Evolutionary conservation across 2,329 filamentous ascomycete genomes (phyloP).

Genomic region (Cryphonectria naterciae): DNA sequence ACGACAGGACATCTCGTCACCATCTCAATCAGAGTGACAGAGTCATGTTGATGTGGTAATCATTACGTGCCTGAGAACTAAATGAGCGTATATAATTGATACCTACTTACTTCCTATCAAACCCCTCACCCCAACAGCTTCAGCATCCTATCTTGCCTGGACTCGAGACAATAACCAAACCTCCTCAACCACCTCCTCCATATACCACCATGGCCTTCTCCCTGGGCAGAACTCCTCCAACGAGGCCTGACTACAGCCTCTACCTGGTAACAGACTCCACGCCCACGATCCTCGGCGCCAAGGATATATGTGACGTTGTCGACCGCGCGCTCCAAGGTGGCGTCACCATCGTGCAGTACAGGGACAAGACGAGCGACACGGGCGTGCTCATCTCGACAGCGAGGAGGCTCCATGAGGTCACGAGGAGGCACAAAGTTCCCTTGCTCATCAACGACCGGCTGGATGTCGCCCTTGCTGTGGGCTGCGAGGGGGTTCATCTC

Average conservation of each 20-base stretch:
- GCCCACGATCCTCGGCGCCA: slow-evolving; percentile 75
- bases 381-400: slow-evolving; percentile 72
- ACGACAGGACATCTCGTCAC: background rate
- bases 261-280: slow-evolving; percentile 95
- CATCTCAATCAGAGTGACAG: background rate
- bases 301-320: slow-evolving; percentile 73
- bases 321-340: slow-evolving; percentile 76
- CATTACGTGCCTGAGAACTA: slow-evolving; percentile 6
- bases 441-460: slow-evolving; percentile 92
- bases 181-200: background rate
- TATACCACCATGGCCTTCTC: background rate
- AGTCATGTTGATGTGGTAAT: slow-evolving; percentile 18
- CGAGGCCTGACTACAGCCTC: slow-evolving; percentile 71
- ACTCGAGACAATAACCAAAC: background rate
- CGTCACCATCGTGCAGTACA: slow-evolving; percentile 85
- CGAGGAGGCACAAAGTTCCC: slow-evolving; percentile 69
- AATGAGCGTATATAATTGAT: background rate
- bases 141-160: background rate
- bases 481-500: slow-evolving; percentile 90
- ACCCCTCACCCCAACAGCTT: background rate
- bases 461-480: slow-evolving; percentile 83
- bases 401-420: slow-evolving; percentile 71
- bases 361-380: slow-evolving; percentile 84
- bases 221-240: background rate
- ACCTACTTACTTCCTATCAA: background rate